Base-by-base conservation (phyloP, 2,329 filamentous ascomycete genomes). In the Phaeosphaeriaceae sp. region DNA sequence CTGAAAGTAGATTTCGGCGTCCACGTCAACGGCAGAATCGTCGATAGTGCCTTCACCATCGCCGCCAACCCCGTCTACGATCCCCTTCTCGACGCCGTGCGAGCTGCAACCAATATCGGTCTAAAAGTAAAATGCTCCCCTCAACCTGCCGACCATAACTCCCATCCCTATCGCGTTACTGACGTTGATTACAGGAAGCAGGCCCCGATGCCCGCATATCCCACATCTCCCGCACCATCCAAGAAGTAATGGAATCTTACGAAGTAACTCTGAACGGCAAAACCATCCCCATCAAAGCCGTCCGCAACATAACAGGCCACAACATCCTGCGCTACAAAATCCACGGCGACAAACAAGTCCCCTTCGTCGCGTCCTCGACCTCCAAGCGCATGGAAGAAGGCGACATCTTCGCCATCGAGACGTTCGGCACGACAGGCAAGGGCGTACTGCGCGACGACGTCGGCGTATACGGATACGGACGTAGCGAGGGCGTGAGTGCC, bases 301-400 rank as follows among this genome's bases (percentile, higher is more conserved):
- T 96, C 72, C 88, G 90, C 59, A 95, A 93, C 80, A 84, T 96
- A 58, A 93, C 90, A 68, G 92, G 92, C n/a, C 94, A 97, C 81
- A 93, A 91, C 66, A 97, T 97, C 73, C 83, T 91, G 58, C 93
- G 88, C 62, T 95, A 93, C 82, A 88, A 88, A 75, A 97, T 97
- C 69, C 94, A 97, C 79, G 93, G 93, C 58, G 90, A 87, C 70
- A 97, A 97, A 83, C 92, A 91, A 72, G 92, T 97, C 48, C 93
- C 94, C 0, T 96, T 97, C 68, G 90, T 97, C 63, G 96, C 96
- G 82, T 89, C 87, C 60, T 85, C 86, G 62, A 92, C 96, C 70
- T 86, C 88, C 72, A 95, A 92, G 56, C 96, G 96, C 83, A 97
- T 97, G 94, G 94, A 97, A 81, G 93, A 97, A 80, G 93, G 93